These are phyloP conservation scores for Metschnikowia bowlesiae DNA, from an alignment of 805 yeast species.

Conservation along the genomic window DNA sequence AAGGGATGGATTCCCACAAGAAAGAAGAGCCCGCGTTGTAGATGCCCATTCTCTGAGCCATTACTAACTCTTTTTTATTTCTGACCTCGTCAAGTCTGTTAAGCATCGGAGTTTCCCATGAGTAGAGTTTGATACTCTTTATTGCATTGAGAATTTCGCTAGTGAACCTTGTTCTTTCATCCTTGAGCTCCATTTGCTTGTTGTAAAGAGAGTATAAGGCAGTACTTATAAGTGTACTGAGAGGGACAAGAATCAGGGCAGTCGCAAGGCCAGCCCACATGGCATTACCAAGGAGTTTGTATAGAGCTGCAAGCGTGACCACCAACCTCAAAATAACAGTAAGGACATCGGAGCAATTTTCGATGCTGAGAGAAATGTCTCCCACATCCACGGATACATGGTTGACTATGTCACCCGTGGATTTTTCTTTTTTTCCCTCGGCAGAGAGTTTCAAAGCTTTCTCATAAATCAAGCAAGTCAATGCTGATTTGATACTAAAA, in stretches of 20 bases:
- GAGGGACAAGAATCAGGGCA: conserved; percentile 54
- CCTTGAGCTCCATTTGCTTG: conserved; percentile 59
- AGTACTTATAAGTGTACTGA: conserved; percentile 46
- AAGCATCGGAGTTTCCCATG: conserved; percentile 67
- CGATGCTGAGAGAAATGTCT: conserved; percentile 51
- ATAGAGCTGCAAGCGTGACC: conserved; percentile 50
- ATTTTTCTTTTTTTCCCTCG: conserved; percentile 52
- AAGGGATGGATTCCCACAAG: conserved; percentile 38
- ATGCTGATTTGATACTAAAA: conserved; percentile 35
- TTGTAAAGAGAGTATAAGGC: conserved; percentile 43
- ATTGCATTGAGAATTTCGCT: conserved; percentile 57
- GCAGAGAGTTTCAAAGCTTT: conserved; percentile 69
- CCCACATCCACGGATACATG: conserved; percentile 72
- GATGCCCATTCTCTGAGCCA: conserved; percentile 43
- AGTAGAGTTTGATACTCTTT: conserved; percentile 61
- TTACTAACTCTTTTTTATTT: conserved; percentile 54
- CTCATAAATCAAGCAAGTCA: conserved; percentile 63
- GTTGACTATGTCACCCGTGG: conserved; percentile 79
- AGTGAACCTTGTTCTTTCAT: conserved; percentile 53
- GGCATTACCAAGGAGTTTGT: conserved; percentile 53
- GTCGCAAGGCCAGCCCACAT: conserved; percentile 53
- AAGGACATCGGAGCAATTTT: conserved; percentile 48
- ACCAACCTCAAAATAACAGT: conserved; percentile 48
- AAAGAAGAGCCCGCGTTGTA: conserved; percentile 29
- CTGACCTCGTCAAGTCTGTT: conserved; percentile 48